A percentile compares a stretch with the other conserved stretches of the same genome.
Evolutionary conservation across 1,284 basidiomycete genomes (phyloP).

Genomic region (Mycena sp.): DNA sequence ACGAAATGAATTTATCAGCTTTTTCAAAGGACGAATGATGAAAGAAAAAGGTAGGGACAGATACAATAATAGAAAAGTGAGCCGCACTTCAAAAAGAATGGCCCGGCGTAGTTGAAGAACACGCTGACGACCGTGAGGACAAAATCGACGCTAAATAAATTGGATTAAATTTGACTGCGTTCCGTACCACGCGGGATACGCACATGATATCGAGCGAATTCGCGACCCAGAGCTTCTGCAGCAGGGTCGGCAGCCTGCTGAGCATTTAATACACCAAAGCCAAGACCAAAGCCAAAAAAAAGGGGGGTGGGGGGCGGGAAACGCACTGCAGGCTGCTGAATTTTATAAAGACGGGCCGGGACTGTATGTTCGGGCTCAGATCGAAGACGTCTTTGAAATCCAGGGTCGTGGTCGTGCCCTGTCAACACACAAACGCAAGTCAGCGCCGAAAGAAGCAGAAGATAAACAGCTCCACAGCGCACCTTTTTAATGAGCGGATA

Average conservation of each 20-base stretch:
- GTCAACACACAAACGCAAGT: neutral
- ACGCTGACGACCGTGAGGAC: conserved; percentile 73
- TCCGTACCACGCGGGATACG: conserved; percentile 31
- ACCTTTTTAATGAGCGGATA: conserved; percentile 27
- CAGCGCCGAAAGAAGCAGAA: neutral
- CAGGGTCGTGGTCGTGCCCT: conserved; percentile 70
- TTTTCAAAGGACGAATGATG: neutral
- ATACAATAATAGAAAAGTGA: neutral
- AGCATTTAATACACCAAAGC: no score
- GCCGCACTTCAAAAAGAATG: conserved; percentile 76
- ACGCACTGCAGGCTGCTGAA: conserved; percentile 58
- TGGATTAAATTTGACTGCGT: no score
- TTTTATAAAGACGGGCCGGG: conserved; percentile 72
- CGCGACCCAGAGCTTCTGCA: conserved; percentile 64
- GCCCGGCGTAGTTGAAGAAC: conserved; percentile 75
- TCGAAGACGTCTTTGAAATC: conserved; percentile 79
- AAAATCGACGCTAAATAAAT: conserved; percentile 59
- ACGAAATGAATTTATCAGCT: neutral
- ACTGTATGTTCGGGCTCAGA: conserved; percentile 78
- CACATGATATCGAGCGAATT: conserved; percentile 81
- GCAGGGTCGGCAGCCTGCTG: conserved; percentile 17
- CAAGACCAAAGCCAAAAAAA: neutral
- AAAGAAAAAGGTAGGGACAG: neutral
- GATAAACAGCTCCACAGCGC: conserved; percentile 42
- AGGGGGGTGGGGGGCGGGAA: neutral